Conservation (phyloP, 2,329 filamentous ascomycete genomes). For the Ophiocordyceps unilateralis region DNA sequence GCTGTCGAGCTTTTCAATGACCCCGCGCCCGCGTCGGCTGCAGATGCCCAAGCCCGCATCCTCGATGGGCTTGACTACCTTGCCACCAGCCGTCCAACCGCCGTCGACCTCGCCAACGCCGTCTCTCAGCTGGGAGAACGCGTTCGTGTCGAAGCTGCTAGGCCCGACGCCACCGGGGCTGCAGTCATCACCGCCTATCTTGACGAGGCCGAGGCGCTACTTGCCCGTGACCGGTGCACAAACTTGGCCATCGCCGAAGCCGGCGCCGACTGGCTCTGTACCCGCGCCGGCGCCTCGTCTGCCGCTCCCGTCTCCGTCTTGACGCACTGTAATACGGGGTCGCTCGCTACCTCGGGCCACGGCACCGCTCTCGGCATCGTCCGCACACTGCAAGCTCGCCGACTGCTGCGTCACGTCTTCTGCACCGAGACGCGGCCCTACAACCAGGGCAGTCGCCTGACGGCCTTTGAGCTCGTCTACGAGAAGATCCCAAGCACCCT, state of each 20-base stretch:
- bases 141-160: slow-evolving; percentile 32
- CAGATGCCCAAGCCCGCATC: slow-evolving; percentile 54
- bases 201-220: slow-evolving; percentile 65
- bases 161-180: slow-evolving; percentile 23
- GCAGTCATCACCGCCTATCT: slow-evolving; percentile 55
- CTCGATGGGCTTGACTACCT: slow-evolving; percentile 68
- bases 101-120: slow-evolving; percentile 86
- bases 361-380: slow-evolving; percentile 92
- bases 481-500: slow-evolving; percentile 83
- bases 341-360: slow-evolving; percentile 92
- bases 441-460: slow-evolving; percentile 90
- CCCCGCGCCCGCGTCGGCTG: slow-evolving; percentile 22
- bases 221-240: slow-evolving; percentile 71
- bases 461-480: slow-evolving; percentile 90
- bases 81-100: slow-evolving; percentile 77
- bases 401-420: slow-evolving; percentile 64
- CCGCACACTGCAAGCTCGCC: slow-evolving; percentile 53
- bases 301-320: slow-evolving; percentile 53
- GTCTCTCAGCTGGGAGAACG: slow-evolving; percentile 59
- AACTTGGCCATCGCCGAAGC: slow-evolving; percentile 72
- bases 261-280: slow-evolving; percentile 68
- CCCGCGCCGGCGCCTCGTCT: slow-evolving; percentile 32
- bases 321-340: slow-evolving; percentile 97
- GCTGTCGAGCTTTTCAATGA: slow-evolving; percentile 61
- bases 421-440: slow-evolving; percentile 96